Evolutionary conservation across 202 grass and related monocot genomes (phyloP).

Genomic region (Tripidium arundinaceum): DNA sequence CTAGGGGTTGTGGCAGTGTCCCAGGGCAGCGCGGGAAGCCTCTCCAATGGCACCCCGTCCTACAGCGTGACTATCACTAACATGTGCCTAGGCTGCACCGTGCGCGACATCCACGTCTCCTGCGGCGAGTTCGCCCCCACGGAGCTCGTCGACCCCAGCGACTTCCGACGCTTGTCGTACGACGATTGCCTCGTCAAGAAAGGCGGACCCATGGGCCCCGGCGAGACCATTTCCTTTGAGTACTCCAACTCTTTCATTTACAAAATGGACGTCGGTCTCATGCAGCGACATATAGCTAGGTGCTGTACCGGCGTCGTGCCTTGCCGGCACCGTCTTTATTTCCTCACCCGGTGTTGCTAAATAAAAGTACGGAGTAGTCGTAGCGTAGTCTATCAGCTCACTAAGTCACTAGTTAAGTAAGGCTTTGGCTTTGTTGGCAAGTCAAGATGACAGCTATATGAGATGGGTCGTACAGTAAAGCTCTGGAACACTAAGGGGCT

Average conservation of each 20-base stretch:
- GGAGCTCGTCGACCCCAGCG: constrained; percentile 28
- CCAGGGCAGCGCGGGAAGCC: neutral
- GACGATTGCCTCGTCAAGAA: constrained; percentile 62
- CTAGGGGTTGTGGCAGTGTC: neutral
- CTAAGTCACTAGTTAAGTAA: too few species aligned
- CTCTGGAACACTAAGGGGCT: too few species aligned
- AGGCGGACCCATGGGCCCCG: constrained; percentile 30
- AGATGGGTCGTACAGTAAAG: too few species aligned
- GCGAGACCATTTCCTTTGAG: constrained; percentile 49
- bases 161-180: constrained; percentile 20
- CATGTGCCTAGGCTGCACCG: neutral
- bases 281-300: neutral
- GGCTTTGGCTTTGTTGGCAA: too few species aligned
- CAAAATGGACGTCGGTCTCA: constrained; percentile 28
- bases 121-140: constrained; percentile 39
- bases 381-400: too few species aligned
- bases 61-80: constrained; percentile 32
- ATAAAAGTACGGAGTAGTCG: too few species aligned
- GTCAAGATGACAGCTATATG: too few species aligned
- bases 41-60: constrained; percentile 1
- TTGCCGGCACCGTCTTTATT: too few species aligned
- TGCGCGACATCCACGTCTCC: constrained; percentile 34
- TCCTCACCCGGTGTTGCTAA: too few species aligned
- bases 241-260: constrained; percentile 61
- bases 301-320: too few species aligned